Evolutionary conservation across 306 rosid species (phyloP).

Genomic region (Dryas drummondii): DNA sequence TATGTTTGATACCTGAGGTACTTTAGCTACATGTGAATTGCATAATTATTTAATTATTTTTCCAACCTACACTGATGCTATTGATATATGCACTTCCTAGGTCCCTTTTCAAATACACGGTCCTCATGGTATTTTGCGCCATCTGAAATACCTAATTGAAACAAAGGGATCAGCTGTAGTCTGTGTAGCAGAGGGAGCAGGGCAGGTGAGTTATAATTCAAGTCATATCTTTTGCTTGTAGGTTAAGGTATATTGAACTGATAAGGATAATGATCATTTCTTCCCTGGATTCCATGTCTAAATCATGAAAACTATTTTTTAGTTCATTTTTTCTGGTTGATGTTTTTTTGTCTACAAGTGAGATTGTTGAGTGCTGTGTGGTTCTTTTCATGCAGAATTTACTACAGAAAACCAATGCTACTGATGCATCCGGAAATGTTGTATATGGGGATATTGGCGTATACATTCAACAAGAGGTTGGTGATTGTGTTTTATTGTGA

Average conservation of each 20-base stretch:
- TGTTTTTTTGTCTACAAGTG: background rate
- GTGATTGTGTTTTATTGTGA: conserved; percentile 31
- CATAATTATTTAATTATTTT: conserved; percentile 10
- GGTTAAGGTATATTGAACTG: background rate
- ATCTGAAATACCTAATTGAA: conserved; percentile 80
- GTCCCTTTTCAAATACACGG: conserved; percentile 79
- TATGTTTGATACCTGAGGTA: conserved; percentile 98
- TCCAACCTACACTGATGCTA: conserved; percentile 11
- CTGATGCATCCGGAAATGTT: conserved; percentile 90
- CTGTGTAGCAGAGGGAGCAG: conserved; percentile 97
- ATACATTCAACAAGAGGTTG: conserved; percentile 91
- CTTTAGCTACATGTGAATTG: conserved; percentile 18
- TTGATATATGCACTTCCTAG: conserved; percentile 44
- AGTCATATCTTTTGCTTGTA: background rate
- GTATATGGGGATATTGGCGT: conserved; percentile 90
- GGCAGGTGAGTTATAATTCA: conserved; percentile 61
- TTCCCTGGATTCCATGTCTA: background rate
- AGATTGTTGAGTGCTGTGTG: background rate
- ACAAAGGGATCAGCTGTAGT: conserved; percentile 95
- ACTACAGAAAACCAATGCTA: conserved; percentile 82
- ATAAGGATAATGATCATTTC: background rate
- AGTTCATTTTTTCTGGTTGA: background rate
- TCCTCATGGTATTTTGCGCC: conserved; percentile 80
- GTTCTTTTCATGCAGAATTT: conserved; percentile 59
- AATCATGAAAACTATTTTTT: background rate